Evolutionary conservation across 1,284 basidiomycete genomes (phyloP), one percentile per base, ranked within the genome.

Genomic region (Somion occarium): DNA sequence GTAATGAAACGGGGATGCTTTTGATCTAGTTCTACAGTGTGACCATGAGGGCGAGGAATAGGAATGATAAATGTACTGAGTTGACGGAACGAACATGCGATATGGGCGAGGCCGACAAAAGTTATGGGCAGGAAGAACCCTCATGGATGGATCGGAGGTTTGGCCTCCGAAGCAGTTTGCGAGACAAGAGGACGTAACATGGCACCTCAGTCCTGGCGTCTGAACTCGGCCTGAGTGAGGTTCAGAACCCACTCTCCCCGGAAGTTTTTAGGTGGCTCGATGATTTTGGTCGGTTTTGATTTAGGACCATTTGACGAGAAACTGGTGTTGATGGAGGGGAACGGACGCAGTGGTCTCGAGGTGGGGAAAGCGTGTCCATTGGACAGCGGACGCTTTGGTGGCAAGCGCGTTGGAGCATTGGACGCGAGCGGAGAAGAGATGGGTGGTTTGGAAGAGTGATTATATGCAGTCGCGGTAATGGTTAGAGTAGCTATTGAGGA

Each of bases 201-300:
- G 12, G 5, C 11, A 5, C 7, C 46, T 74, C 65, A 86, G 57
- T 85, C 84, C 66, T 82, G 82, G 60, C 87, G 73, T 64, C 86
- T 79, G 63, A 91, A 77, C 65, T 91, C 88, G 11, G 80, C 86
- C 62, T 89, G 88, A 1, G 88, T 89, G 53, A 91, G 75, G 66
- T 90, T 79, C 48, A 91, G 78, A 53, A 85, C 73, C 59, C 90
- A 90, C 48, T 80, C 81, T 48, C 75, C 79, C 50, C 78, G 78
- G 67, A 82, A 81, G 65, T 85, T 81, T 59, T 81, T 75, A 25
- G 88, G 85, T 7, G 86, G 84, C 63, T 88, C 77, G 52, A 91
- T 89, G 63, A 89, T 73, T 64, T 91, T 91, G 23, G 82, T 73
- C 2, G 75, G 66, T 53, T 76, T 77, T 48, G 62, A 62, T 49